phyloP scores from a whole-genome alignment of 2,329 filamentous ascomycete species.

The Diplodia mutila region DNA sequence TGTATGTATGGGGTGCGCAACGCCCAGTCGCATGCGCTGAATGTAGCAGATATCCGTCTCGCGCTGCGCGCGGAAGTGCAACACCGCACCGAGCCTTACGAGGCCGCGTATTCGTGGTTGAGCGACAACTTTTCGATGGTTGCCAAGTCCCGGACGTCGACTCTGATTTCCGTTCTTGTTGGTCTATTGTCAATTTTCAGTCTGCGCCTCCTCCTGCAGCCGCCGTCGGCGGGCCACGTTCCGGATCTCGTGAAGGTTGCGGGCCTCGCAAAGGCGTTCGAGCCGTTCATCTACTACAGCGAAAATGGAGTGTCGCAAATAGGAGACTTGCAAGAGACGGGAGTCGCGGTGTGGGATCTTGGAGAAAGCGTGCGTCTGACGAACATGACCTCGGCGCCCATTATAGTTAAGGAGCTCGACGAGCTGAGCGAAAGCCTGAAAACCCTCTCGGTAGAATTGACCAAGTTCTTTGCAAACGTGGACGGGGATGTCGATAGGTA shows the following conservation, averaged over 20 bases:
- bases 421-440: slow-evolving; percentile 84
- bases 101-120: slow-evolving; percentile 68
- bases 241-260: slow-evolving; percentile 91
- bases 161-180: slow-evolving; percentile 64
- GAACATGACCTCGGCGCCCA: slow-evolving; percentile 86
- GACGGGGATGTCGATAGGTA: slow-evolving; percentile 88
- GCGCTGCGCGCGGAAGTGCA: slow-evolving; percentile 85
- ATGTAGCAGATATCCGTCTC: slow-evolving; percentile 64
- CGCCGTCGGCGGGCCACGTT: slow-evolving; percentile 67
- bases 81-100: slow-evolving; percentile 82
- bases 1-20: slow-evolving; percentile 48
- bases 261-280: slow-evolving; percentile 85
- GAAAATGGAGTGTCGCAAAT: slow-evolving; percentile 87
- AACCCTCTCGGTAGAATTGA: slow-evolving; percentile 80
- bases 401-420: slow-evolving; percentile 85
- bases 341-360: slow-evolving; percentile 92
- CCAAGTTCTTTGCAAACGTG: slow-evolving; percentile 89
- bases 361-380: slow-evolving; percentile 86
- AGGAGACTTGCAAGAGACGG: slow-evolving; percentile 84
- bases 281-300: slow-evolving; percentile 92
- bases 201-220: slow-evolving; percentile 69
- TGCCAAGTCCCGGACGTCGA: slow-evolving; percentile 71
- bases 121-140: slow-evolving; percentile 62
- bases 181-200: slow-evolving; percentile 67
- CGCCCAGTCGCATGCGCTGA: slow-evolving; percentile 21